A percentile compares a stretch with the other conserved stretches of the same genome.
phyloP scores from a whole-genome alignment of 495 filamentous ascomycete genomes.

The Lentithecium fluviatile region DNA sequence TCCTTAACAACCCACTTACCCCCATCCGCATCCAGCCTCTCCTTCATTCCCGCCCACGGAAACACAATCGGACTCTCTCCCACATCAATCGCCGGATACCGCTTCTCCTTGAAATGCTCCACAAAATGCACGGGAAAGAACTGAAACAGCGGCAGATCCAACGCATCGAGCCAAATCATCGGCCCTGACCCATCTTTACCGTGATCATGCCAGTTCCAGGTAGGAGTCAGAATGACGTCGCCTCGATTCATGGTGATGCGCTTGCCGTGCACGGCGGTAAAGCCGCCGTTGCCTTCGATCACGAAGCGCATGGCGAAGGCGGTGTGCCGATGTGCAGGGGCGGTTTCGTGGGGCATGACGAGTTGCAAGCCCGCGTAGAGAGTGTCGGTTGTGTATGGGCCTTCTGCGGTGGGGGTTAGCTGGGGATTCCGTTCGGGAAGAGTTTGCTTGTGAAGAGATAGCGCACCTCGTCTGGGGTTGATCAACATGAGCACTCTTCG shows the following conservation, averaged over 20 bases:
- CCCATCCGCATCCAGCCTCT: conserved; percentile 35
- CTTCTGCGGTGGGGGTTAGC: conserved; percentile 33
- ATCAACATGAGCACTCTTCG: conserved; percentile 51
- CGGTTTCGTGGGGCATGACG: conserved; percentile 51
- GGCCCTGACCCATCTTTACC: conserved; percentile 51
- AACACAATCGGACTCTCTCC: conserved; percentile 46
- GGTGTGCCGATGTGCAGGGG: conserved; percentile 51
- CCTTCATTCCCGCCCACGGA: conserved; percentile 46
- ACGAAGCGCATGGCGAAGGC: conserved; percentile 56
- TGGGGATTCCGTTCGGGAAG: no score
- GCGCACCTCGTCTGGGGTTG: conserved; percentile 48
- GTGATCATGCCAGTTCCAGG: conserved; percentile 54
- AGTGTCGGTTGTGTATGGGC: conserved; percentile 54
- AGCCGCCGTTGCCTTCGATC: conserved; percentile 52
- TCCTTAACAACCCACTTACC: conserved; percentile 34
- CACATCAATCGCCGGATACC: conserved; percentile 49
- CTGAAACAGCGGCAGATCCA: conserved; percentile 49
- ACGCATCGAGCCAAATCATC: conserved; percentile 55
- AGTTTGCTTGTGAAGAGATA: background rate
- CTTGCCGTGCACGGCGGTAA: conserved; percentile 52
- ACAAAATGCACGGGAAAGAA: conserved; percentile 54
- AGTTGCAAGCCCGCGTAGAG: conserved; percentile 53
- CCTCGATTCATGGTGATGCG: conserved; percentile 50
- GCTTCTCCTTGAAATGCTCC: conserved; percentile 44
- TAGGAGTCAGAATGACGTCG: conserved; percentile 54